Evolutionary conservation across 2,329 filamentous ascomycete genomes (phyloP), one percentile per base, ranked within the genome.

Genomic region (Madurella fahalii): DNA sequence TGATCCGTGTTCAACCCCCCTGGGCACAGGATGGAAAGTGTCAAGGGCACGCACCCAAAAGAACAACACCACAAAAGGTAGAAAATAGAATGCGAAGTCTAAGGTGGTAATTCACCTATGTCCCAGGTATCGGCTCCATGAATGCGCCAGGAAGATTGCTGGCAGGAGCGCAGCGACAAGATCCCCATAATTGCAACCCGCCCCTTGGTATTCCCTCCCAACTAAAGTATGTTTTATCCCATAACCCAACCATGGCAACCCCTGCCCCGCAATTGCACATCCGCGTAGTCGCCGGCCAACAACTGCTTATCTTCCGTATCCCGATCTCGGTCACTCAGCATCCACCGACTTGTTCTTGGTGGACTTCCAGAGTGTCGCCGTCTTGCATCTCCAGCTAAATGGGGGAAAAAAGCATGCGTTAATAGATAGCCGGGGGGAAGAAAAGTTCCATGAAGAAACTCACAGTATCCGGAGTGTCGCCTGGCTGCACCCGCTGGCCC

Each of bases 331-430:
- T 3, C 4, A 25, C 25, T 51, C 18, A 73, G 60, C 67, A 73
- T 58, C 92, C 93, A 57, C 94, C 94, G 58, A 97, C 94, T 76
- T 99, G 94, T 72, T 99, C 94, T 72, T 97, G 94, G 71, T 97
- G 93, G 25, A 99, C 94, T 69, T 99, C 94, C 25, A 99, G 85
- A 1, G 90, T 95, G 68, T 99, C 94, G 37, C 94, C 93, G 64
- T 99, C 94, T 62, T 85, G 78, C 94, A 99, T 99, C 59, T 97
- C 94, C 52, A 97, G 86, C 94, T 97, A 65, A 25, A 50, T 20
- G 56, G 30, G 50, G 54, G 48, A 16, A 9, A 32, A 58, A 42
- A n/a, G n/a, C n/a, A 57, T 44, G 45, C 53, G 54, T 64, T 58
- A 62, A 65, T 59, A 56, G 53, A 2, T 4, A 15, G 34, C 34